Percentiles rank a stretch among this genome's conserved stretches.
Conservation (phyloP, 2,329 filamentous ascomycete genomes). For the Penicillium sp. region DNA sequence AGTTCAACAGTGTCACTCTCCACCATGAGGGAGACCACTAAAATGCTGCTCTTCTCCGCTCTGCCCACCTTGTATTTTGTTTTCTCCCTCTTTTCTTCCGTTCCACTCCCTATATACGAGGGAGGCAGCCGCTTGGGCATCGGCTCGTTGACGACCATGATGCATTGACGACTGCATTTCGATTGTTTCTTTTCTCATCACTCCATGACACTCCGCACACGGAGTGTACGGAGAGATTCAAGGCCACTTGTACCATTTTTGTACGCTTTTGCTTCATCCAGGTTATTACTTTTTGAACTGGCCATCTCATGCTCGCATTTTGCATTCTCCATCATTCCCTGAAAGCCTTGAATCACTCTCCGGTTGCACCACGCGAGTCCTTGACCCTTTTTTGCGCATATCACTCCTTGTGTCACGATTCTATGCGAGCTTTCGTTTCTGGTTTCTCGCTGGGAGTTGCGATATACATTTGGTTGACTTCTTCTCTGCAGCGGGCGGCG, state of each 20-base stretch:
- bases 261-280: conserved; percentile 16
- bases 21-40: conserved; percentile 85
- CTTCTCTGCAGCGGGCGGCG: conserved; percentile 34
- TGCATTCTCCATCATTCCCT: conserved; percentile 26
- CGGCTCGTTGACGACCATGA: conserved; percentile 41
- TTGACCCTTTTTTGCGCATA: neutral
- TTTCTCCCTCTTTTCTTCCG: conserved; percentile 19
- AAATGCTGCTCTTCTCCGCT: conserved; percentile 12
- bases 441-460: conserved; percentile 18
- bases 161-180: conserved; percentile 44
- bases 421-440: conserved; percentile 6
- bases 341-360: conserved; percentile 19
- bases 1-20: conserved; percentile 97
- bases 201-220: conserved; percentile 28
- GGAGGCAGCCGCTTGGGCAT: conserved; percentile 32
- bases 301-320: conserved; percentile 25
- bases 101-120: conserved; percentile 23
- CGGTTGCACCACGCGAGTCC: conserved; percentile 4
- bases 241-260: conserved; percentile 27
- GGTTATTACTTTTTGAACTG: conserved; percentile 14
- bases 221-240: conserved; percentile 37
- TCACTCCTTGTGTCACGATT: conserved; percentile 24
- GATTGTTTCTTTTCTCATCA: conserved; percentile 24
- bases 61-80: conserved; percentile 20
- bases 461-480: conserved; percentile 25